Evolutionary conservation across 1,139 yeast genomes (phyloP).

Genomic region (Blastobotrys illinoisensis): DNA sequence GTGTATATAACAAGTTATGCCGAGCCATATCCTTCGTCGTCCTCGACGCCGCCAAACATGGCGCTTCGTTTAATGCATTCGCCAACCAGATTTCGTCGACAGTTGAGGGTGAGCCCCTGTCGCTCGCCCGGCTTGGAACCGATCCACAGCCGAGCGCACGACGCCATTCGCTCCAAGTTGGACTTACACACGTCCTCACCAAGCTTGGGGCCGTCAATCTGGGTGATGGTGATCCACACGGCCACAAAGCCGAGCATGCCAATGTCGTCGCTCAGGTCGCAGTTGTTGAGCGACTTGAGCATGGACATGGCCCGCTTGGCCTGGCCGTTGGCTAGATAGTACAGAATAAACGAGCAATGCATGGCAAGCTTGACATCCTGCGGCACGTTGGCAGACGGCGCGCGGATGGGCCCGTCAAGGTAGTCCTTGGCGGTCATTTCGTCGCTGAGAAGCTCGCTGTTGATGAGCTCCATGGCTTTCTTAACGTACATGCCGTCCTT

Average conservation of each 20-base stretch:
- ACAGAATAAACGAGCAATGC: slow-evolving; percentile 24
- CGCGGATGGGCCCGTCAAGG: slow-evolving; percentile 2
- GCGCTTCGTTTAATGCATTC: slow-evolving; percentile 29
- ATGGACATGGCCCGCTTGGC: slow-evolving; percentile 19
- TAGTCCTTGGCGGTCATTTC: slow-evolving; percentile 1
- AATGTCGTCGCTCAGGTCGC: slow-evolving; percentile 23
- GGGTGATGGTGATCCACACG: slow-evolving; percentile 20
- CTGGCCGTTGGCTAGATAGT: slow-evolving; percentile 20
- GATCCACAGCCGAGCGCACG: slow-evolving; percentile 33
- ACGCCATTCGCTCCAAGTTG: slow-evolving; percentile 26
- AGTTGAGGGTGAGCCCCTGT: slow-evolving; percentile 27
- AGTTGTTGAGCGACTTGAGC: slow-evolving; percentile 18
- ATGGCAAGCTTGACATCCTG: slow-evolving; percentile 27
- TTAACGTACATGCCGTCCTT: slow-evolving; percentile 21
- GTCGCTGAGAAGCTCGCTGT: slow-evolving; percentile 14
- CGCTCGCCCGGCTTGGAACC: slow-evolving; percentile 34
- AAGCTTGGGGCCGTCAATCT: slow-evolving; percentile 13
- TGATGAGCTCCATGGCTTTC: slow-evolving; percentile 21
- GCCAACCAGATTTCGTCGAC: slow-evolving; percentile 31
- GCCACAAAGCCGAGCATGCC: slow-evolving; percentile 34
- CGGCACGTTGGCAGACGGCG: slow-evolving; percentile 22
- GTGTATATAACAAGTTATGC: slow-evolving; percentile 1
- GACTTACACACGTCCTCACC: slow-evolving; percentile 11
- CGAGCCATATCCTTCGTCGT: slow-evolving; percentile 27
- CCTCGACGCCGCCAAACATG: slow-evolving; percentile 24